Base-by-base conservation (phyloP, 208 protist genomes). In the Trypanosoma scelopori region DNA sequence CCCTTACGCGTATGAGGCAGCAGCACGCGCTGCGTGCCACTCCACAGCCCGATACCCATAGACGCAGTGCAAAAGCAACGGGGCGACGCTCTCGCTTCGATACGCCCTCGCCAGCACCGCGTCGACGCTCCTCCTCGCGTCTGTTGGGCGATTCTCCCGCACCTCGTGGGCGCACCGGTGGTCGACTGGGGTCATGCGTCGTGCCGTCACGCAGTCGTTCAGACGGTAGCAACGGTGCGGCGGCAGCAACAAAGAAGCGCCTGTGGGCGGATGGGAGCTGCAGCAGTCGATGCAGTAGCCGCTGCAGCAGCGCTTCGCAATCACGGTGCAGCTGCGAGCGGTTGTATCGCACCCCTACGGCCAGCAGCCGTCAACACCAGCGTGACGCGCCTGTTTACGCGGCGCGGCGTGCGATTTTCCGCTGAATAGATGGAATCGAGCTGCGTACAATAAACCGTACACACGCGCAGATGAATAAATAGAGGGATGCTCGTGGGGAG, bases 321-420 rank as follows among this genome's bases (percentile, higher is more conserved):
- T 73, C 68, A 22, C 50, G 50, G 0, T 63, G 67, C 41, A 70
- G 66, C 39, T 73, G 80, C 47, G 87, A 93, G 52, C 79, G 87
- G 12, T 64, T 93, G 28, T 93, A 88, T 53, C 77, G 68, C 61
- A 79, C 82, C 7, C 58, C 82, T 11, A 91, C 88, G n/a, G 85
- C 66, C 35, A 86, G 79, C 71, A 94, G 84, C 41, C 70, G 76
- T 12, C 64, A 71, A 51, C 74, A 70, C 22, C 66, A 82, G 32
- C 63, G 64, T 46, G 39, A 62, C 45, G 50, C 39, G 32, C 46
- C 41, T 9, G 11, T 30, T 48, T 62, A 52, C 50, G 46, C 64
- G 39, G 63, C 61, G 9, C 78, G 71, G 9, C 86, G 81, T 22
- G 65, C 82, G 7, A 79, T 88, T 4, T 92, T 88, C 65, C 78